Evolutionary conservation across 2,329 filamentous ascomycete species (phyloP), one percentile per base, ranked within the genome.

Genomic region (Verticillium longisporum): DNA sequence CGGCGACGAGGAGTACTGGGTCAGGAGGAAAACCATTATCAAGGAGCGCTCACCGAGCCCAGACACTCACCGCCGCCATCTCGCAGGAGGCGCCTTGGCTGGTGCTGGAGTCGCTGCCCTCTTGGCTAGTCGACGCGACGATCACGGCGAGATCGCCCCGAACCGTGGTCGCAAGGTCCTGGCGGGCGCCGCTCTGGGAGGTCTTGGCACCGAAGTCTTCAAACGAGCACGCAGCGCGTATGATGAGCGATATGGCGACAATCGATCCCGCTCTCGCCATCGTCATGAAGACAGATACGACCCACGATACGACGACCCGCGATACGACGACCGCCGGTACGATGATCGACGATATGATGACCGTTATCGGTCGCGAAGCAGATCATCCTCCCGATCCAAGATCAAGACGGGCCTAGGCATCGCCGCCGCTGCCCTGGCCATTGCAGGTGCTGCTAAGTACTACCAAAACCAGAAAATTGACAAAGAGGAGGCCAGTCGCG

Each of bases 371-470:
- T 64, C 65, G 13, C 57, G 56, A 37, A 61, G 59, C 18, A 59
- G 64, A 41, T 63, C 75, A 6, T 54, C 41, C 10, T 59, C 57
- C 15, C 41, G 57, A 21, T 80, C 77, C 53, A 79, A 79, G 57
- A 74, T 88, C 60, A 86, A 86, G 71, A 86, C 83, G 1, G 85
- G 84, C 26, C 75, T 88, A 21, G 86, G 85, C 36, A 78, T 88
- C 53, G 86, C 86, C 9, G 85, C 85, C 10, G 84, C 86, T 26
- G 85, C 85, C 15, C 77, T 88, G 31, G 86, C 85, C 7, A 83
- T 86, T 21, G 85, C 85, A 3, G 86, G 85, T n/a, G 85, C 85
- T 5, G 80, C 84, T 64, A 87, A 88, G 69, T 87, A 87, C 68
- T 82, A 84, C 69, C 81, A 87, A 64, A 80, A 81, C 66, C 83